Percentiles rank a stretch among this genome's conserved stretches.
Conservation (phyloP, 2,329 filamentous ascomycete genomes). For the Nothophaeocryptopus gaeumannii region DNA sequence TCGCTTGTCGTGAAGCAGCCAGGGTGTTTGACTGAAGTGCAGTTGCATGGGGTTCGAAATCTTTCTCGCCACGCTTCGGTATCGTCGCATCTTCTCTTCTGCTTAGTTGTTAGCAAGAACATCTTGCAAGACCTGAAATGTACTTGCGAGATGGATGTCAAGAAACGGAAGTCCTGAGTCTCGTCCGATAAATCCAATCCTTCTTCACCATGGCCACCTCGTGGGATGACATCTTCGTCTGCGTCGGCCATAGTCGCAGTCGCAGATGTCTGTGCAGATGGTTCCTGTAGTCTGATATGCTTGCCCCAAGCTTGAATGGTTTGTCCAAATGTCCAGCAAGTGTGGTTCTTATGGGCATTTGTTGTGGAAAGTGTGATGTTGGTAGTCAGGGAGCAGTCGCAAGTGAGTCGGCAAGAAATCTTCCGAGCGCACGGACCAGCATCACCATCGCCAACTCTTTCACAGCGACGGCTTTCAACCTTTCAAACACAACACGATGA, state of each 20-base stretch:
- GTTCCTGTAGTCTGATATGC: neutral
- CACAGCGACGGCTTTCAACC: no score
- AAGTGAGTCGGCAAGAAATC: no score
- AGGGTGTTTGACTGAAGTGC: slow-evolving; percentile 74
- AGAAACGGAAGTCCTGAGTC: slow-evolving; percentile 81
- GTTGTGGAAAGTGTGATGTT: no score
- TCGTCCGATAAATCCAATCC: slow-evolving; percentile 75
- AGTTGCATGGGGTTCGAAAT: slow-evolving; percentile 93
- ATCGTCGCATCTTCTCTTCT: slow-evolving; percentile 51
- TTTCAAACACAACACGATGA: no score
- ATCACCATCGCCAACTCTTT: no score
- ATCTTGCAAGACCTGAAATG: neutral
- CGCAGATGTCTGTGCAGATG: neutral
- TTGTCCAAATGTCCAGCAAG: neutral
- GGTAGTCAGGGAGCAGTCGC: no score
- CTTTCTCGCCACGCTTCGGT: slow-evolving; percentile 91
- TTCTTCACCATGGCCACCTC: slow-evolving; percentile 64
- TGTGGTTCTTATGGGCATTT: no score
- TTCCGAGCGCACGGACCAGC: no score
- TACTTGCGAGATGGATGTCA: slow-evolving; percentile 52
- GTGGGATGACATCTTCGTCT: slow-evolving; percentile 37
- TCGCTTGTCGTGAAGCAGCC: slow-evolving; percentile 76
- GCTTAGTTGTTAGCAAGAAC: slow-evolving; percentile 1
- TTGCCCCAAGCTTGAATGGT: neutral
- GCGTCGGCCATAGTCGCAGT: slow-evolving; percentile 35